A percentile compares a stretch with the other conserved stretches of the same genome.
These are phyloP conservation scores for Tylopilus balloui DNA, from an alignment of 768 basidiomycete species.

Conservation along the genomic window DNA sequence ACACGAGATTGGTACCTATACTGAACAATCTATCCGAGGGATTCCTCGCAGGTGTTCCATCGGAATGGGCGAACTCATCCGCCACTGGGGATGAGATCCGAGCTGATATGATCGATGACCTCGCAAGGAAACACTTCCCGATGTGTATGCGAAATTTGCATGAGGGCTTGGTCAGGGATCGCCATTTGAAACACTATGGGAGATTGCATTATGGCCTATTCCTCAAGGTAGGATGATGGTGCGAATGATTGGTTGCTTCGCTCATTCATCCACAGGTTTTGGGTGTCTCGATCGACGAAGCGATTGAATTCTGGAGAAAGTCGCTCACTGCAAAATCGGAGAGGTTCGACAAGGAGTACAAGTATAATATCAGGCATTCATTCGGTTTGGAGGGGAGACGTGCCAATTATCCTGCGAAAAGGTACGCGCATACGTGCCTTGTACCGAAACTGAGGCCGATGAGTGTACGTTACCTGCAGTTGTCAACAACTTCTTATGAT, in stretches of 20 bases:
- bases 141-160: slow-evolving; percentile 93
- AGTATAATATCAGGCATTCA: slow-evolving; percentile 94
- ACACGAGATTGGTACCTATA: slow-evolving; percentile 84
- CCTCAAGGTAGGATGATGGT: slow-evolving; percentile 64
- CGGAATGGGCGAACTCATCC: slow-evolving; percentile 65
- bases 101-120: slow-evolving; percentile 90
- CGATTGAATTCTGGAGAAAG: slow-evolving; percentile 87
- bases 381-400: slow-evolving; percentile 94
- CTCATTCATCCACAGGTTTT: slow-evolving; percentile 55
- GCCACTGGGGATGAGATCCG: slow-evolving; percentile 65
- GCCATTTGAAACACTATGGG: slow-evolving; percentile 90
- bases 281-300: slow-evolving; percentile 92
- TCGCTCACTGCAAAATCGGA: slow-evolving; percentile 77
- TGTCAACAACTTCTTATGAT: slow-evolving; percentile 82
- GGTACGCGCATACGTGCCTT: slow-evolving; percentile 39
- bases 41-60: slow-evolving; percentile 86
- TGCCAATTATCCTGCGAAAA: slow-evolving; percentile 91
- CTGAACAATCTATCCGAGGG: slow-evolving; percentile 90
- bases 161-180: slow-evolving; percentile 66
- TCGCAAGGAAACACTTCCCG: slow-evolving; percentile 87
- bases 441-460: background rate
- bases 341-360: slow-evolving; percentile 98
- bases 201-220: slow-evolving; percentile 90
- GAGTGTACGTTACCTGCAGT: slow-evolving; percentile 38
- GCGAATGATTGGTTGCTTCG: background rate